Conservation (phyloP, 192 early-diverging fungal species). For the Coemansia sp. region DNA sequence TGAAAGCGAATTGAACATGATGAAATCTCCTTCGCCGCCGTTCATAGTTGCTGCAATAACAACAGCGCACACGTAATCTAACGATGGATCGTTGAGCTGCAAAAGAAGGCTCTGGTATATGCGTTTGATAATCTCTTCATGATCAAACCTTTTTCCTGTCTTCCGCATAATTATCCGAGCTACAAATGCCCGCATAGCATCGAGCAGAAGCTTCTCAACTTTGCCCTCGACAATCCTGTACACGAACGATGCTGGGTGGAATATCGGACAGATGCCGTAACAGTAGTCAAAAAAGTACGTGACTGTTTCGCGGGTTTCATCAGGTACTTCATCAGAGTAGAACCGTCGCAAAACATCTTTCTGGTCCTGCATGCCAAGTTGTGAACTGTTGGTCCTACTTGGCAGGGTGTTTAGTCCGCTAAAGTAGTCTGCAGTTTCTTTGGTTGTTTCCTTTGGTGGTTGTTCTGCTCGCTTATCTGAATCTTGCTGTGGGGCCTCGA, state of each 20-base stretch:
- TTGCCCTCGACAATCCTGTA: conserved; percentile 19
- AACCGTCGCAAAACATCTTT: conserved; percentile 37
- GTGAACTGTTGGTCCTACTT: not conserved
- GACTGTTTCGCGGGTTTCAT: conserved; percentile 32
- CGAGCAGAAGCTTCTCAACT: conserved; percentile 22
- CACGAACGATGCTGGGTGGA: conserved; percentile 39
- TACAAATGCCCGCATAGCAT: conserved; percentile 25
- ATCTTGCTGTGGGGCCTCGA: no score
- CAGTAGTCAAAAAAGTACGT: conserved; percentile 30
- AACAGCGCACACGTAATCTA: conserved; percentile 30
- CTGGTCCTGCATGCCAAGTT: not conserved
- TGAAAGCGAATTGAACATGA: conserved; percentile 24
- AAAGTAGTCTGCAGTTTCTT: not conserved
- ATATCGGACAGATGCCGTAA: conserved; percentile 32
- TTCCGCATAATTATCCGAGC: conserved; percentile 14
- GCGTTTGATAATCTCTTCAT: conserved; percentile 12
- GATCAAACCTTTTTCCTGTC: conserved; percentile 5
- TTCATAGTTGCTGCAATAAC: conserved; percentile 20
- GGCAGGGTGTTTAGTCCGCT: not conserved
- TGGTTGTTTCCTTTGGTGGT: no score
- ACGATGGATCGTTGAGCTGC: conserved; percentile 12
- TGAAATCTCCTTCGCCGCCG: conserved; percentile 9
- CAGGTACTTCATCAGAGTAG: conserved; percentile 38
- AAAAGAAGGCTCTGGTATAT: conserved; percentile 15
- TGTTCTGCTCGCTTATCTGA: not conserved